Base-by-base conservation (phyloP, 306 rosid species). In the Cercis canadensis region DNA sequence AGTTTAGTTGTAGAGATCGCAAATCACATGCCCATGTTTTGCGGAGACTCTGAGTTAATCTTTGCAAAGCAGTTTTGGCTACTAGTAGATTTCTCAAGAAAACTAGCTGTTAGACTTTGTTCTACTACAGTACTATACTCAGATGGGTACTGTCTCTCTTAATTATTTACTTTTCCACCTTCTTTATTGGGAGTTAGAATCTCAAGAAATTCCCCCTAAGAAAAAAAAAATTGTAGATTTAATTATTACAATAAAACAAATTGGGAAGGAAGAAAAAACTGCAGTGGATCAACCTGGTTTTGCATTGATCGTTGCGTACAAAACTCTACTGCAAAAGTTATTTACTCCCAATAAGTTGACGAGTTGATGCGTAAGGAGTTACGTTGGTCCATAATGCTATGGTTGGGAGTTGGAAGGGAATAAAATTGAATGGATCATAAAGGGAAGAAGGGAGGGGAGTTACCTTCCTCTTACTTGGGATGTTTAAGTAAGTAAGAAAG, bases 11-110 rank as follows among this genome's bases (percentile, higher is more conserved):
- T 73, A 55, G 71, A 67, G 73, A 69, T 83, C 50, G 65, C 52
- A 66, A 82, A 71, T 87, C 96, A 83, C 88, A 81, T 85, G 96
- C 72, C 78, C 86, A 75, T 79, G 90, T 87, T 84, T 86, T 74
- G 80, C 78, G 92, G 87, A 84, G 74, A 9, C 15, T 43, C 16
- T 21, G 8, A 11, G 74, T 52, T 57, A 67, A 70, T 62, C 8
- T 59, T 57, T 43, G 53, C 34, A 12, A 24, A 60, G 62, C 44
- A 61, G 41, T 77, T 43, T 80, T 82, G 82, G 83, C 78, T 53
- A 60, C 61, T 78, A 46, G 74, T 56, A 74, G 14, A 69, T 61
- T 61, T 72, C 43, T 45, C 43, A 29, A 19, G 12, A 46, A 32
- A 29, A 16, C 8, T 41, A 70, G 80, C 65, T 62, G 80, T 75